Evolutionary conservation across 2,329 filamentous ascomycete species (phyloP).

Genomic region (Colletotrichum tofieldiae): DNA sequence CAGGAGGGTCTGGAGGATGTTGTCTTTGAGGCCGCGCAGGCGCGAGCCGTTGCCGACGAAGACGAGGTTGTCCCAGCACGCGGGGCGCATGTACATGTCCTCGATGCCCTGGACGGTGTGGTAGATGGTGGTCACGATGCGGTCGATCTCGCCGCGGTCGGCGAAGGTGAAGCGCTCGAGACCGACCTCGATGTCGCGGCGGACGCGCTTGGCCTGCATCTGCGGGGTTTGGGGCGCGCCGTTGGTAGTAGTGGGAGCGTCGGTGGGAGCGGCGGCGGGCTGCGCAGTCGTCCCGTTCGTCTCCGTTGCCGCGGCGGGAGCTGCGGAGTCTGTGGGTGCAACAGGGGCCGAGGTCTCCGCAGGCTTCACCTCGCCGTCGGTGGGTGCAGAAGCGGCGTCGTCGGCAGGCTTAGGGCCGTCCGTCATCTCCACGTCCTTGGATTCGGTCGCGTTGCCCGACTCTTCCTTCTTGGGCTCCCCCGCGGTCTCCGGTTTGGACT

Average conservation of each 20-base stretch:
- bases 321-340: slow-evolving; percentile 40
- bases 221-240: slow-evolving; percentile 54
- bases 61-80: slow-evolving; percentile 93
- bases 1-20: slow-evolving; percentile 84
- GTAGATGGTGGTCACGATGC: slow-evolving; percentile 88
- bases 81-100: slow-evolving; percentile 86
- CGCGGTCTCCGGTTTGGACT: slow-evolving; percentile 44
- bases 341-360: slow-evolving; percentile 43
- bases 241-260: slow-evolving; percentile 43
- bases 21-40: slow-evolving; percentile 86
- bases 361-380: slow-evolving; percentile 45
- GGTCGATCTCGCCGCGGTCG: slow-evolving; percentile 81
- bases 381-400: slow-evolving; percentile 38
- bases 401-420: slow-evolving; percentile 43
- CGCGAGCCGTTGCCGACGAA: slow-evolving; percentile 90
- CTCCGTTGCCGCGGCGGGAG: slow-evolving; percentile 38
- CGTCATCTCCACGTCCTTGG: slow-evolving; percentile 46
- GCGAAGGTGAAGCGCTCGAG: slow-evolving; percentile 81
- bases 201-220: slow-evolving; percentile 68
- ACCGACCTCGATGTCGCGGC: slow-evolving; percentile 83
- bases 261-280: slow-evolving; percentile 33
- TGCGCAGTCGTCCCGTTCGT: slow-evolving; percentile 43
- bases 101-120: slow-evolving; percentile 86
- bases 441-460: slow-evolving; percentile 4
- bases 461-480: slow-evolving; percentile 34